A percentile compares a stretch with the other conserved stretches of the same genome.
phyloP scores from a whole-genome alignment of 305 asterid genomes.

The Stenogyne calaminthoides region DNA sequence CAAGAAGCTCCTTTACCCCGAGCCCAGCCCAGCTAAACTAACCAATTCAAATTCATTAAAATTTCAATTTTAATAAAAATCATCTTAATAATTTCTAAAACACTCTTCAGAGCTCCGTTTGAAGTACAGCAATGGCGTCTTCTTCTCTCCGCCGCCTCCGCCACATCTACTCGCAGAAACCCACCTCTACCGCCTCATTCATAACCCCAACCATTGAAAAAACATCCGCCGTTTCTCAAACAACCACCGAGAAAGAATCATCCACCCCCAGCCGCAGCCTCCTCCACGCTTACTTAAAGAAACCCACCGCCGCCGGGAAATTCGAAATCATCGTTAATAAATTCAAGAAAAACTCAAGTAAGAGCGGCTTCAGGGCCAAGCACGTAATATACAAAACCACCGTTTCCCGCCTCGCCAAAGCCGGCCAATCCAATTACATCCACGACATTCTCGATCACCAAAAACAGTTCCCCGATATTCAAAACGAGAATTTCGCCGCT shows the following conservation, averaged over 20 bases:
- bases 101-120: neutral
- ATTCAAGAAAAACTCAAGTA: slow-evolving; percentile 38
- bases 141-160: neutral
- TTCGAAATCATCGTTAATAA: slow-evolving; percentile 23
- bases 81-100: no score
- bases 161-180: neutral
- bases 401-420: slow-evolving; percentile 39
- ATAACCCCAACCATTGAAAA: neutral
- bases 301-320: neutral
- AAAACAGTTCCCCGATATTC: slow-evolving; percentile 43
- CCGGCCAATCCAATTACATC: slow-evolving; percentile 34
- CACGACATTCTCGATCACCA: slow-evolving; percentile 50
- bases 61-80: no score
- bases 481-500: slow-evolving; percentile 36
- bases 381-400: slow-evolving; percentile 15
- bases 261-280: slow-evolving; percentile 40
- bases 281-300: slow-evolving; percentile 28
- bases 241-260: slow-evolving; percentile 23
- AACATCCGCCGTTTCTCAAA: neutral
- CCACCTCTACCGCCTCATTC: neutral
- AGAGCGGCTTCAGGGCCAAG: slow-evolving; percentile 35
- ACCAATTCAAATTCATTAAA: no score
- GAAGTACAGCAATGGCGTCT: neutral
- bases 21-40: no score
- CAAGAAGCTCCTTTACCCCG: no score